Conservation (phyloP, 495 filamentous ascomycete genomes). For the Lasiosphaeris hirsuta region DNA sequence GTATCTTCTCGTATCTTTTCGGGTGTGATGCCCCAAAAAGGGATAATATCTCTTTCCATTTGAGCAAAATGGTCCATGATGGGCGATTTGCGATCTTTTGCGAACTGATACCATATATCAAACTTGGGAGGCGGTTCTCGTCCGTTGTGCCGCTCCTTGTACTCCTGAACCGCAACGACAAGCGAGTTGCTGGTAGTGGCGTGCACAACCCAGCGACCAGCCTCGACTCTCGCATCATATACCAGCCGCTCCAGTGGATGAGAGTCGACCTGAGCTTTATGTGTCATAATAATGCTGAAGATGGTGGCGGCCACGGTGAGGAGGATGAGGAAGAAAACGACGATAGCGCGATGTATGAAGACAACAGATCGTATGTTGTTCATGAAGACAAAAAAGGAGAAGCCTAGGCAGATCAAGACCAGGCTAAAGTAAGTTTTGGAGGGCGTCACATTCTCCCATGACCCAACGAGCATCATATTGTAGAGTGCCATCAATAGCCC, state of each 20-base stretch:
- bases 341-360: constrained; percentile 37
- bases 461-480: constrained; percentile 29
- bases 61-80: constrained; percentile 75
- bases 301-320: constrained; percentile 32
- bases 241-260: constrained; percentile 56
- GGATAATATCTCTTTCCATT: constrained; percentile 64
- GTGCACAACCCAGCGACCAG: constrained; percentile 40
- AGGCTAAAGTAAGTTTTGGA: constrained; percentile 26
- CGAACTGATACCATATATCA: constrained; percentile 73
- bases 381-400: constrained; percentile 37
- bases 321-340: constrained; percentile 32
- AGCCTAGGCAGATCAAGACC: constrained; percentile 35
- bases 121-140: constrained; percentile 61
- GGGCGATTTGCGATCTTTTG: constrained; percentile 56
- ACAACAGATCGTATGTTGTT: constrained; percentile 38
- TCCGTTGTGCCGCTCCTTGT: constrained; percentile 53
- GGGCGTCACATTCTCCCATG: constrained; percentile 37
- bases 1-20: constrained; percentile 51
- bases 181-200: constrained; percentile 51
- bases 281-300: constrained; percentile 22
- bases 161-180: constrained; percentile 53
- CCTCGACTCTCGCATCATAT: constrained; percentile 46
- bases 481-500: constrained; percentile 29
- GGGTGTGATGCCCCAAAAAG: constrained; percentile 70
- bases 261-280: constrained; percentile 1